These are phyloP conservation scores for Solidago caesia DNA, from an alignment of 129 eudicot species.

Conservation along the genomic window DNA sequence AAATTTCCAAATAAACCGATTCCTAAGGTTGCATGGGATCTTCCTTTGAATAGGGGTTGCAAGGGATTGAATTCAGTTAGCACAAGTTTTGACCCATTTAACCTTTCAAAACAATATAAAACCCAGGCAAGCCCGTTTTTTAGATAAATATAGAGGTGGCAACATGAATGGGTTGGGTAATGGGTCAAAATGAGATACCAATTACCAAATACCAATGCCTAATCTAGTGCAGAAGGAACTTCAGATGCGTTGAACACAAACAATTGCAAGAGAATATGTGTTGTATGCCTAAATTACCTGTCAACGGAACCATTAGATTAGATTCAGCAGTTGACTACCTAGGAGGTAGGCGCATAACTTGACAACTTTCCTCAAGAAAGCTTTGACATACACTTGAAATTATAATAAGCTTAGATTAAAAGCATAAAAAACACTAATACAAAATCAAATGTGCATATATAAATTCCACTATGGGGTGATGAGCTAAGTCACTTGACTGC, in stretches of 20 bases:
- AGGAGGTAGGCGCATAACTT: conserved; percentile 93
- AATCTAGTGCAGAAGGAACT: too few species aligned
- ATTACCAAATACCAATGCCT: too few species aligned
- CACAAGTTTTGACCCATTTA: too few species aligned
- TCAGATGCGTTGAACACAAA: background rate
- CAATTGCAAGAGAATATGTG: background rate
- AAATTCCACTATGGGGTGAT: background rate
- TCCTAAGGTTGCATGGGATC: too few species aligned
- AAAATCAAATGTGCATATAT: background rate
- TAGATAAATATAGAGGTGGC: too few species aligned
- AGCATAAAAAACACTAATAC: background rate
- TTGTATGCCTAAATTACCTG: conserved; percentile 41
- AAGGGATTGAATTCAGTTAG: too few species aligned
- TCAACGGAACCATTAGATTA: conserved; percentile 89
- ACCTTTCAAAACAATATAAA: too few species aligned
- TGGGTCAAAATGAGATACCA: too few species aligned
- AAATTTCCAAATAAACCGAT: too few species aligned
- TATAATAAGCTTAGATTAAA: background rate
- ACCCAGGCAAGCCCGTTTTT: too few species aligned
- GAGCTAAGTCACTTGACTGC: background rate
- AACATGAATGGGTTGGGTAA: too few species aligned
- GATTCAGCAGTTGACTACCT: conserved; percentile 95
- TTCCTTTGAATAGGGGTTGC: too few species aligned
- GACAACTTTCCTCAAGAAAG: conserved; percentile 88
- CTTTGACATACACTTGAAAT: conserved; percentile 39